Evolutionary conservation across 139 green algal species (phyloP).

Genomic region (Coelastrella sp.): DNA sequence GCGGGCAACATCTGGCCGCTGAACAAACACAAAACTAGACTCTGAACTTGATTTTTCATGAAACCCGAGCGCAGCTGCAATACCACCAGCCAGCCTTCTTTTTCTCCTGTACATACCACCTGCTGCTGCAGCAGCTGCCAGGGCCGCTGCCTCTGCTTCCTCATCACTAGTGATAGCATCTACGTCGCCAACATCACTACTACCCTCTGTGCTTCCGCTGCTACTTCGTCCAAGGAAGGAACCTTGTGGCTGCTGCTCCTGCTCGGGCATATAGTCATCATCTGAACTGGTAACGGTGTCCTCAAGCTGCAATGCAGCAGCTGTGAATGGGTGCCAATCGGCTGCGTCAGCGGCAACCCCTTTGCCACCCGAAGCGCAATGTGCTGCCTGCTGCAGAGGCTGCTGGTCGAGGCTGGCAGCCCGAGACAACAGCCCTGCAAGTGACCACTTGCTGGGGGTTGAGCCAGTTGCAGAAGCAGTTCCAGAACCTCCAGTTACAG

Average conservation of each 20-base stretch:
- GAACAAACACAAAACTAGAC: conserved; percentile 4
- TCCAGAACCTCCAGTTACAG: not conserved
- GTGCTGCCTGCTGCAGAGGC: not conserved
- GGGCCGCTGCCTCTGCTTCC: not conserved
- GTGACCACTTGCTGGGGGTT: not conserved
- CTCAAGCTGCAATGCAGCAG: not conserved
- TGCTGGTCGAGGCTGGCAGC: not conserved
- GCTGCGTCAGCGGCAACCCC: not conserved
- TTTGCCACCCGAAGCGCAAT: not conserved
- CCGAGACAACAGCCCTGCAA: not conserved
- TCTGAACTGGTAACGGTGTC: not conserved
- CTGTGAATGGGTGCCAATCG: not conserved
- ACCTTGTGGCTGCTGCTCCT: not conserved
- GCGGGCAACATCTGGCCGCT: not conserved
- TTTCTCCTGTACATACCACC: not conserved
- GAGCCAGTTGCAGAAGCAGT: not conserved
- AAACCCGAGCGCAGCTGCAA: not conserved
- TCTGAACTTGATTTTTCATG: not conserved
- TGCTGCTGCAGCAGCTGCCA: not conserved
- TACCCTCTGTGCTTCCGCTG: conserved; percentile 7
- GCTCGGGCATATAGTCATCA: not conserved
- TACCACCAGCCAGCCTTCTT: not conserved
- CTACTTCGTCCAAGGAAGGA: not conserved
- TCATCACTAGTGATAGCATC: not conserved
- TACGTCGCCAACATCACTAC: not conserved